These are phyloP conservation scores for Delonix regia DNA, from an alignment of 306 rosid species.

Conservation along the genomic window DNA sequence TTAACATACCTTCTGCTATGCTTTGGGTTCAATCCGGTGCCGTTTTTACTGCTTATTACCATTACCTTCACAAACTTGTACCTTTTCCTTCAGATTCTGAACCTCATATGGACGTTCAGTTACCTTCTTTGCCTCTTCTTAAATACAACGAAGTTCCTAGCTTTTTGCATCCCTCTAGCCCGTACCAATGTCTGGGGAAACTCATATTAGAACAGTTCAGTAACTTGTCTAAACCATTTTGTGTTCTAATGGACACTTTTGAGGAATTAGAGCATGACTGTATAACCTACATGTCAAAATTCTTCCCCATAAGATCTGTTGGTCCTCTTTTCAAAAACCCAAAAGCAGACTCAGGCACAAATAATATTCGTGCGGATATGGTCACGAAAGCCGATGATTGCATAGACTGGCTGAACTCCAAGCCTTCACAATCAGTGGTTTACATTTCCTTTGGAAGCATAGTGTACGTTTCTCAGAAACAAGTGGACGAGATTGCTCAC, in stretches of 20 bases:
- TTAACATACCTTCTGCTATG: constrained; percentile 51
- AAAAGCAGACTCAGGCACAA: neutral
- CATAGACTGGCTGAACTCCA: constrained; percentile 64
- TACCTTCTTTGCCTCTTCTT: constrained; percentile 43
- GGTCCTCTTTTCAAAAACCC: constrained; percentile 71
- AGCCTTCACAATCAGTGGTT: constrained; percentile 48
- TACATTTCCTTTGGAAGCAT: constrained; percentile 72
- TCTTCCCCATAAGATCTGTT: constrained; percentile 34
- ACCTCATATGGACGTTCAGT: constrained; percentile 48
- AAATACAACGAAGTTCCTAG: constrained; percentile 65
- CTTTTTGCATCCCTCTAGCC: constrained; percentile 53
- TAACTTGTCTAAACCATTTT: constrained; percentile 48
- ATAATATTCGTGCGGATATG: constrained; percentile 51
- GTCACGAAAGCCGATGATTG: constrained; percentile 50
- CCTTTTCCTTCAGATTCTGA: constrained; percentile 56
- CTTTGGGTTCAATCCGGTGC: constrained; percentile 75
- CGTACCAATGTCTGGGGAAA: constrained; percentile 33
- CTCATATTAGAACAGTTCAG: constrained; percentile 52
- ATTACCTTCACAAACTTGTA: constrained; percentile 47
- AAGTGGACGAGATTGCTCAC: constrained; percentile 66
- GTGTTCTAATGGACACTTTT: constrained; percentile 60
- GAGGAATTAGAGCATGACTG: constrained; percentile 58
- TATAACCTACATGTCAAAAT: constrained; percentile 38
- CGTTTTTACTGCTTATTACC: constrained; percentile 58
- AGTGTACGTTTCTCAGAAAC: constrained; percentile 55